A percentile compares a stretch with the other conserved stretches of the same genome.
Evolutionary conservation across 768 basidiomycete genomes (phyloP).

Genomic region (Calocybe cyanea): DNA sequence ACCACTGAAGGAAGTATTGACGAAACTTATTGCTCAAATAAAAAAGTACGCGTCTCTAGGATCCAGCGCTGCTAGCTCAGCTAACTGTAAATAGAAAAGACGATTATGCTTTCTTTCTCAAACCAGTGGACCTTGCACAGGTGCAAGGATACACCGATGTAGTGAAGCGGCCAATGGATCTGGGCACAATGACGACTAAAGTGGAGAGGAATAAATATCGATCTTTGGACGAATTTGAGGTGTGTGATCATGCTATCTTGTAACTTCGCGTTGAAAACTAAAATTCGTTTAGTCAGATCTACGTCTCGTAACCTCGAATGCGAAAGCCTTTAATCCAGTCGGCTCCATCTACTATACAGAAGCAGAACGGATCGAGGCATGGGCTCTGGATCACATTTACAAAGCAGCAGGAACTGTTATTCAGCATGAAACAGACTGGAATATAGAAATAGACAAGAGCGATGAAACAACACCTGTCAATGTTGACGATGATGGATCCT

Average conservation of each 20-base stretch:
- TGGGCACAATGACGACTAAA: constrained; percentile 82
- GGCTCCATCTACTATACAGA: constrained; percentile 72
- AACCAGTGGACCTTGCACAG: constrained; percentile 57
- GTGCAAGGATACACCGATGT: constrained; percentile 64
- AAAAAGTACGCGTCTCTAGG: constrained; percentile 54
- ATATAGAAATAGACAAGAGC: constrained; percentile 73
- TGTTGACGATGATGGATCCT: constrained; percentile 38
- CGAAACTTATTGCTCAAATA: constrained; percentile 63
- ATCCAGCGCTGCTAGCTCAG: constrained; percentile 10
- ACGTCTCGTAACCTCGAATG: constrained; percentile 67
- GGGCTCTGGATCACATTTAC: constrained; percentile 70
- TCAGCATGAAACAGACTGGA: constrained; percentile 82
- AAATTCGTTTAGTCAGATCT: constrained; percentile 53
- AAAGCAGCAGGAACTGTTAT: constrained; percentile 72
- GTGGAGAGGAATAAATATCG: constrained; percentile 74
- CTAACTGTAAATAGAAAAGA: constrained; percentile 56
- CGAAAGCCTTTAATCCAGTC: constrained; percentile 73
- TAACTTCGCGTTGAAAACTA: constrained; percentile 6
- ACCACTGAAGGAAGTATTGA: constrained; percentile 72
- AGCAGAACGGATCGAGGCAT: constrained; percentile 66
- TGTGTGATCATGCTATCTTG: constrained; percentile 30
- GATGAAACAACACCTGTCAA: constrained; percentile 41
- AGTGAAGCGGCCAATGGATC: constrained; percentile 87
- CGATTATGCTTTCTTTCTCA: constrained; percentile 80
- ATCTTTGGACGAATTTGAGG: constrained; percentile 76